A percentile compares a stretch with the other conserved stretches of the same genome.
These are phyloP conservation scores for Lagerstroemia speciosa DNA, from an alignment of 345 rosid species.

Conservation along the genomic window DNA sequence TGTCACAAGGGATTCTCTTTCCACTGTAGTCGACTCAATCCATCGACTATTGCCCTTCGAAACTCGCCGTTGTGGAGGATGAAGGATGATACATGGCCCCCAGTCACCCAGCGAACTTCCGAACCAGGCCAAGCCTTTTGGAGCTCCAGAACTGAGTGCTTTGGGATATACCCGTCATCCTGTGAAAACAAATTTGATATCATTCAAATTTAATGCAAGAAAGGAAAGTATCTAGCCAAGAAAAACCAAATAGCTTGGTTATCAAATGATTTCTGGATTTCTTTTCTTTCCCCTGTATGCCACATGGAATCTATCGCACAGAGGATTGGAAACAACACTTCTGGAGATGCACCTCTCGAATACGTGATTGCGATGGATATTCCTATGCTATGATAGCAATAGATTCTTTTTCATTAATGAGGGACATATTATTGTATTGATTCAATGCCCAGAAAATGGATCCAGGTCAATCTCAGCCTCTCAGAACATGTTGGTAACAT, in stretches of 20 bases:
- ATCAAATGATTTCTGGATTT: too few relatives aligned
- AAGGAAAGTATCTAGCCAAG: too few relatives aligned
- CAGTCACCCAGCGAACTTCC: conserved; percentile 98
- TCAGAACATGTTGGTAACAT: neutral
- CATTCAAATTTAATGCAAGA: too few relatives aligned
- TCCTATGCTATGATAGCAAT: neutral
- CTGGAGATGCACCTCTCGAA: neutral
- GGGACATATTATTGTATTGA: too few relatives aligned
- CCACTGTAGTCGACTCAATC: conserved; percentile 70
- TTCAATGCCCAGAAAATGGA: too few relatives aligned
- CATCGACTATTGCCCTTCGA: conserved; percentile 79
- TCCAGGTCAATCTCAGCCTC: neutral
- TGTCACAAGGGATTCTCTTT: conserved; percentile 54
- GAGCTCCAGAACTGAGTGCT: conserved; percentile 88
- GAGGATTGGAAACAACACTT: neutral
- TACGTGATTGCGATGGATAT: neutral
- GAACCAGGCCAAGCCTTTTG: conserved; percentile 99
- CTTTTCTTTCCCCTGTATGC: neutral
- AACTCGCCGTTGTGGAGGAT: conserved; percentile 72
- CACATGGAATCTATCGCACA: neutral
- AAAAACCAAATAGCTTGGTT: too few relatives aligned
- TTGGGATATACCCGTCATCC: conserved; percentile 99
- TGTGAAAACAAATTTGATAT: conserved; percentile 15
- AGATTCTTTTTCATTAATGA: neutral
- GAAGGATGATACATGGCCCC: conserved; percentile 92